Evolutionary conservation across 305 asterid species (phyloP), one percentile per base, ranked within the genome.

Genomic region (Solanum hybrid): DNA sequence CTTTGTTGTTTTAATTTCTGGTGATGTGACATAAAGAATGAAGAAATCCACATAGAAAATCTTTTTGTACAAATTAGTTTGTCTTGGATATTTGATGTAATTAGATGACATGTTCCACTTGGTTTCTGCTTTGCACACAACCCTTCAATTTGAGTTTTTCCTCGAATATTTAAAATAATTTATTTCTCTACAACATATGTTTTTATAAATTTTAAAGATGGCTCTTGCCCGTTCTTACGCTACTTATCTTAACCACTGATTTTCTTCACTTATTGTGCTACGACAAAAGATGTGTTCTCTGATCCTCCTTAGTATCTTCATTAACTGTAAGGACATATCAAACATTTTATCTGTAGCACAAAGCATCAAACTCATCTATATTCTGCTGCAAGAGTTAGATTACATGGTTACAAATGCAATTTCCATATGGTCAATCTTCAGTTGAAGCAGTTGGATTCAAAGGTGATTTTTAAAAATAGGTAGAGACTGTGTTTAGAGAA

Each of bases 1-100:
- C 80, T 29, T 39, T 88, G 37, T 75, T 75, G 46, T 88, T 88
- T 87, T 88, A 31, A 61, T 61, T 84, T 85, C 24, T 85, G 88
- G 77, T 22, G 31, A 57, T 14, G 67, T 33, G 51, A 85, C 28
- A 33, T 33, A 36, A 57, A 85, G 88, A 85, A 85, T 85, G 88
- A 85, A 33, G 51, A 85, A 57, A 33, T 31, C 42, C 18, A 51
- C 34, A 11, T 61, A 22, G 51, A 29, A 51, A 37, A 28, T 84
- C 39, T 84, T 84, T 33, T 33, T 61, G 24, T 57, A 12, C n/a
- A 61, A 61, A 35, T 61, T 85, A 85, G 88, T 85, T 85, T 85
- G 51, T 85, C 51, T 33, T 20, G 88, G 51, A 69, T 61, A 33
- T 8, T 61, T 61, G 51, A 61, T 85, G 88, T 4, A 85, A 85